Evolutionary conservation across 306 rosid species (phyloP).

Genomic region (Senna siamea): DNA sequence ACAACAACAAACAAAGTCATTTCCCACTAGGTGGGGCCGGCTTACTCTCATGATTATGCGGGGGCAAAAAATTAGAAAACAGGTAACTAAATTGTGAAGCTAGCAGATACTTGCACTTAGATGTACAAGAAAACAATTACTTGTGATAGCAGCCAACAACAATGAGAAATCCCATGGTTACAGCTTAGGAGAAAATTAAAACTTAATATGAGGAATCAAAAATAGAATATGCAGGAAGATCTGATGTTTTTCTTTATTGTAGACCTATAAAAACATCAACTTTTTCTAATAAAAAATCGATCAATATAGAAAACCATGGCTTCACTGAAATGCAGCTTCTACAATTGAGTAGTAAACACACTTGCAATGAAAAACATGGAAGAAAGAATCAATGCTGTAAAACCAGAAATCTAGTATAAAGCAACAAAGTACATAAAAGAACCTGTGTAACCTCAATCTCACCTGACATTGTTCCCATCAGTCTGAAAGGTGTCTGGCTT

Average conservation of each 20-base stretch:
- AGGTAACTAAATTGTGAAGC: too few relatives aligned
- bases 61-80: too few relatives aligned
- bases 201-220: neutral
- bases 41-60: too few relatives aligned
- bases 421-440: conserved; percentile 35
- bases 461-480: conserved; percentile 85
- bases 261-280: conserved; percentile 3
- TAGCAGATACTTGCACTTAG: too few relatives aligned
- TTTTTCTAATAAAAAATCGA: neutral
- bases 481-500: conserved; percentile 89
- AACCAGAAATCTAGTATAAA: conserved; percentile 24
- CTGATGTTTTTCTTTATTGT: conserved; percentile 26
- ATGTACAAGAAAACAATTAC: too few relatives aligned
- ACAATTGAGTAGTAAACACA: neutral
- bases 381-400: neutral
- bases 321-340: conserved; percentile 21
- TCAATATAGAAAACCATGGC: neutral
- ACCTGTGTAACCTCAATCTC: conserved; percentile 57
- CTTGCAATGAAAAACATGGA: conserved; percentile 2
- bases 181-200: conserved; percentile 2
- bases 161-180: neutral
- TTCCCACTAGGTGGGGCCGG: too few relatives aligned
- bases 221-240: conserved; percentile 15
- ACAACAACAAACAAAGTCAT: too few relatives aligned
- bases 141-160: neutral